These are phyloP conservation scores for Skeletonema menzelii DNA, from an alignment of 108 stramenopile species.

Conservation along the genomic window DNA sequence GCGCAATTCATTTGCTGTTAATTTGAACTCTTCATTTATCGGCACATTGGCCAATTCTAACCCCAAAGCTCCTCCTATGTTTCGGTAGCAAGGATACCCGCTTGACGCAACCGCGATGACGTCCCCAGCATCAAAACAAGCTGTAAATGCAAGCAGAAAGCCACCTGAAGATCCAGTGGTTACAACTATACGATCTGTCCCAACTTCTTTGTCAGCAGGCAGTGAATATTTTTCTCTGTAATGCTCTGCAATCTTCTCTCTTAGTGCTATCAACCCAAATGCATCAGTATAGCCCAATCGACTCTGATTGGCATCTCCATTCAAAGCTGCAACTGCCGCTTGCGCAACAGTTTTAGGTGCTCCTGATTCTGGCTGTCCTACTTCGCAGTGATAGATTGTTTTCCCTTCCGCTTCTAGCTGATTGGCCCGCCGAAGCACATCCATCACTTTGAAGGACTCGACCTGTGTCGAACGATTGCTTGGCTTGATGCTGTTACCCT, in stretches of 20 bases:
- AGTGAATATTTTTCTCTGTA: slow-evolving; percentile 61
- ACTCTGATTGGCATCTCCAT: slow-evolving; percentile 20
- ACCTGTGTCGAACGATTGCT: slow-evolving; percentile 47
- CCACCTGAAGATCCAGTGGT: slow-evolving; percentile 89
- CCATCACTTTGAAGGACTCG: slow-evolving; percentile 91
- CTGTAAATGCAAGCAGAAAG: slow-evolving; percentile 87
- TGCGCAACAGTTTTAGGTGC: slow-evolving; percentile 74
- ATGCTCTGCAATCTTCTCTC: slow-evolving; percentile 67
- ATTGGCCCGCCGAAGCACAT: slow-evolving; percentile 80
- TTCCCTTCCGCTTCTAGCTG: slow-evolving; percentile 64
- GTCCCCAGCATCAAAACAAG: slow-evolving; percentile 88
- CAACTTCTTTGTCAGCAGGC: slow-evolving; percentile 31
- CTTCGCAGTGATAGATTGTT: slow-evolving; percentile 81
- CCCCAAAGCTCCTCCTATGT: slow-evolving; percentile 81
- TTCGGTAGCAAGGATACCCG: slow-evolving; percentile 95
- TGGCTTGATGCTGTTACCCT: slow-evolving; percentile 3
- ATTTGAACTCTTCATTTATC: slow-evolving; percentile 78
- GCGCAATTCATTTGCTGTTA: slow-evolving; percentile 77
- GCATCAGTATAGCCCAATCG: slow-evolving; percentile 89
- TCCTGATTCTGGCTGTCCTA: slow-evolving; percentile 88
- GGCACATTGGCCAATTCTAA: slow-evolving; percentile 64
- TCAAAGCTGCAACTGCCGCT: slow-evolving; percentile 70
- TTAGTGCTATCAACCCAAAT: slow-evolving; percentile 76
- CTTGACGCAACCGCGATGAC: slow-evolving; percentile 75
- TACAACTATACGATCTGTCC: slow-evolving; percentile 68